Evolutionary conservation across 1,139 yeast species (phyloP).

Genomic region (Casaregolazyma lundiana): DNA sequence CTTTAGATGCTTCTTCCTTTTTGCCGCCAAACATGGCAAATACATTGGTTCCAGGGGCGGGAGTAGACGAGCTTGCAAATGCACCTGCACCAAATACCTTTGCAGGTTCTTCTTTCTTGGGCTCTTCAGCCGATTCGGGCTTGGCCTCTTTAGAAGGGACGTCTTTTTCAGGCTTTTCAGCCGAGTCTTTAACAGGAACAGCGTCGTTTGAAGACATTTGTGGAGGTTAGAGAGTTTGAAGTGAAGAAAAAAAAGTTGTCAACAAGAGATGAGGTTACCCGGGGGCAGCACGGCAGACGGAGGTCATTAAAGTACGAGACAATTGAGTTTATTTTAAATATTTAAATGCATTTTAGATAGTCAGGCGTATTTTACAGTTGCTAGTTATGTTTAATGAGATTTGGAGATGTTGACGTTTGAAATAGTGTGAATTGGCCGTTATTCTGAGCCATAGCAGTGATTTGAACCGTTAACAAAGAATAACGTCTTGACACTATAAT

Average conservation of each 20-base stretch:
- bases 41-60: slow-evolving; percentile 51
- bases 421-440: too few relatives aligned
- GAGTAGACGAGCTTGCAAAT: slow-evolving; percentile 47
- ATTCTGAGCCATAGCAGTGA: too few relatives aligned
- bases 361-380: too few relatives aligned
- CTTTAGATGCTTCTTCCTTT: slow-evolving; percentile 41
- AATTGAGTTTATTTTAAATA: slow-evolving; percentile 1
- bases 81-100: slow-evolving; percentile 23
- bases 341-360: too few relatives aligned
- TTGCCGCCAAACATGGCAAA: slow-evolving; percentile 89
- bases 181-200: background rate
- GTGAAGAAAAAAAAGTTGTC: background rate
- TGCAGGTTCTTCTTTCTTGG: slow-evolving; percentile 16
- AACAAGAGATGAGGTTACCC: too few relatives aligned
- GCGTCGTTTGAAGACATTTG: background rate
- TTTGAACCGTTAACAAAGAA: too few relatives aligned
- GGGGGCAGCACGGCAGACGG: too few relatives aligned
- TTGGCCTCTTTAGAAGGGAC: slow-evolving; percentile 9
- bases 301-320: background rate
- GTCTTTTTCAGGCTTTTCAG: background rate
- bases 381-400: too few relatives aligned
- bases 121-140: slow-evolving; percentile 16
- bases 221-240: background rate
- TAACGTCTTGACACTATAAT: too few relatives aligned
- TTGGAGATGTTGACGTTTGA: too few relatives aligned